A percentile compares a stretch with the other conserved stretches of the same genome.
Evolutionary conservation across 192 early-diverging fungal genomes (phyloP).

Genomic region (Coemansia sp.): DNA sequence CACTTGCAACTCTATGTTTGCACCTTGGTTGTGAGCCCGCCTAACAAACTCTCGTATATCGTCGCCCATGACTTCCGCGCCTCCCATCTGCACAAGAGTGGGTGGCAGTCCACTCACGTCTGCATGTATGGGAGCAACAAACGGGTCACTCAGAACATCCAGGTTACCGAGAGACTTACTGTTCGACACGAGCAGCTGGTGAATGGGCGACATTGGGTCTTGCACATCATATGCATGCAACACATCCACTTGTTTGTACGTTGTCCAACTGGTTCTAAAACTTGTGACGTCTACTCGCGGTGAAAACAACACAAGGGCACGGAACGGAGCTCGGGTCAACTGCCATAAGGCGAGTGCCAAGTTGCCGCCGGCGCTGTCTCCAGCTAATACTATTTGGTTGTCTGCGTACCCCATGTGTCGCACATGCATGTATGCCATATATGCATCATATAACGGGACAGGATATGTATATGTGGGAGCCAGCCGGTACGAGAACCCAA

Average conservation of each 20-base stretch:
- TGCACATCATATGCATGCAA: constrained; percentile 2
- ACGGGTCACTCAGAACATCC: constrained; percentile 18
- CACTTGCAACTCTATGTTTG: constrained; percentile 6
- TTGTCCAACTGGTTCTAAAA: constrained; percentile 17
- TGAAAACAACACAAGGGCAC: constrained; percentile 23
- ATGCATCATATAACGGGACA: constrained; percentile 74
- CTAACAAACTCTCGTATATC: constrained; percentile 44
- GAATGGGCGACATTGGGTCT: neutral
- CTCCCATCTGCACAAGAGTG: constrained; percentile 38
- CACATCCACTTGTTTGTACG: constrained; percentile 16
- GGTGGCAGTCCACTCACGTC: constrained; percentile 24
- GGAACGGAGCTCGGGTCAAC: constrained; percentile 4
- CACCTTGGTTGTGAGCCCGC: neutral
- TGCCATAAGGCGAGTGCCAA: constrained; percentile 43
- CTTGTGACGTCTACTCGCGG: constrained; percentile 44
- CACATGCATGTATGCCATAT: constrained; percentile 72
- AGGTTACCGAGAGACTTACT: neutral
- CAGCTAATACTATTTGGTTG: constrained; percentile 28
- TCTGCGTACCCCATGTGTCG: constrained; percentile 11
- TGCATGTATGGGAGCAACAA: constrained; percentile 35
- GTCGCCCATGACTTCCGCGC: constrained; percentile 37
- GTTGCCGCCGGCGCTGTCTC: constrained; percentile 53
- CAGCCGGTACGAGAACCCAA: constrained; percentile 73
- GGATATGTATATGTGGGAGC: constrained; percentile 82
- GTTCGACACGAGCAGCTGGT: constrained; percentile 13